Evolutionary conservation across 2,329 filamentous ascomycete species (phyloP), one percentile per base, ranked within the genome.

Genomic region (Tolypocladium guangdongense): DNA sequence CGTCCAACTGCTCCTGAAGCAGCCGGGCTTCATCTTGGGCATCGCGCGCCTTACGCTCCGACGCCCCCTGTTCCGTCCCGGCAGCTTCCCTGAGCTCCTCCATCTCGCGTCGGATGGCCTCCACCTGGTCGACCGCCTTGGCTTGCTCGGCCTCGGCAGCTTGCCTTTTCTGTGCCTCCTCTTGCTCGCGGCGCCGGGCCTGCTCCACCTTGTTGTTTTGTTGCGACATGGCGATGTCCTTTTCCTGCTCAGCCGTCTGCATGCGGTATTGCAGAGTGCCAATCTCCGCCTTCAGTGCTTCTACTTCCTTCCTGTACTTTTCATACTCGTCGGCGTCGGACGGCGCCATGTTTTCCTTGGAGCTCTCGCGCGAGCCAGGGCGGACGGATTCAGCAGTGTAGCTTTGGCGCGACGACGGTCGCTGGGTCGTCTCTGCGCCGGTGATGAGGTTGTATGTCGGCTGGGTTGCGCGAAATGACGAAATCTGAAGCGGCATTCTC

Each of bases 261-360:
- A 96, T 78, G 55, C 92, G 89, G 71, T 96, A 99, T 57, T 85
- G 86, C 50, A 96, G 74, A 0, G 90, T 88, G 57, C 91, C 93
- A 43, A 97, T 76, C 69, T 96, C 90, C 2, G 92, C 89, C 64
- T 92, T 91, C 30, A 97, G 77, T 58, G 91, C 86, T 63, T 97
- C 91, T 55, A 78, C 80, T 37, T 74, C 73, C 53, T 72, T 76
- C 49, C 76, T 74, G 63, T 79, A 80, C 47, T 73, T 75, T 63
- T 83, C 80, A 63, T 82, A 81, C 53, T 78, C 74, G 55, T 81
- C 77, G n/a, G 75, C 75, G 55, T 82, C 80, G 1, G 77, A 72
- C 0, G 81, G 80, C 35, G 78, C 76, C 59, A 78, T 72, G 62
- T 83, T 83, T 63, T 80, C 81, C 62, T 80, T 83, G 56, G 71